Evolutionary conservation across 768 basidiomycete species (phyloP), one percentile per base, ranked within the genome.

Genomic region (Clitopilus hobsonii): DNA sequence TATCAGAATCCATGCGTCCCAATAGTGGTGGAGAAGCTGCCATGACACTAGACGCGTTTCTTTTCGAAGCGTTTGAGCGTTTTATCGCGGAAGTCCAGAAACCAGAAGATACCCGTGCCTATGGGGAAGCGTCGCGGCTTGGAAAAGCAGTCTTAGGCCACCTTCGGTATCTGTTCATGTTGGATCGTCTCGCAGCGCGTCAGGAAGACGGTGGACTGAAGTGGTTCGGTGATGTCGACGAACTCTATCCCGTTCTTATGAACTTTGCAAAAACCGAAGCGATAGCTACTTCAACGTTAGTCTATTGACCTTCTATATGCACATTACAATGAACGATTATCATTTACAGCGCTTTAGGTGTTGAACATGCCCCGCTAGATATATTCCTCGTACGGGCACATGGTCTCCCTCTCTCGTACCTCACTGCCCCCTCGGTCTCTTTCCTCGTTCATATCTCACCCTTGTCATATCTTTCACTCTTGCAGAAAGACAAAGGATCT

Each of bases 391-490:
- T 81, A 50, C 84, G 86, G 1, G 77, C 77, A 11, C 86, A 88
- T 65, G 74, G 81, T 0, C 71, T 92, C 28, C 88, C 89, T 6
- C 68, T 93, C n/a, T 83, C 86, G 3, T 92, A 88, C 64, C 77
- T 91, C 2, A 71, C 72, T 13, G 76, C 79, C 1, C 87, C 89
- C 5, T 85, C 83, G 0, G 69, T 91, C 51, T 87, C 86, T 7
- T 91, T 93, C 65, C 73, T 93, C 7, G 76, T 83, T 25, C 79
- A 89, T 65, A 59, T 88, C 30, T 88, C 91, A 0, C 87, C 91
- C 0, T 68, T 75, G 1, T 77, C 83, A 6, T 93, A 93, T 62
- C 76, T 93, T 27, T 73, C 79, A 26, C 73, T 91, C 27, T 69
- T 83, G 20, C 80, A 74, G 16, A 64, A 68, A 4, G 55, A 71